These are phyloP conservation scores for Tulasnella sp. DNA, from an alignment of 768 basidiomycete species.

Conservation along the genomic window DNA sequence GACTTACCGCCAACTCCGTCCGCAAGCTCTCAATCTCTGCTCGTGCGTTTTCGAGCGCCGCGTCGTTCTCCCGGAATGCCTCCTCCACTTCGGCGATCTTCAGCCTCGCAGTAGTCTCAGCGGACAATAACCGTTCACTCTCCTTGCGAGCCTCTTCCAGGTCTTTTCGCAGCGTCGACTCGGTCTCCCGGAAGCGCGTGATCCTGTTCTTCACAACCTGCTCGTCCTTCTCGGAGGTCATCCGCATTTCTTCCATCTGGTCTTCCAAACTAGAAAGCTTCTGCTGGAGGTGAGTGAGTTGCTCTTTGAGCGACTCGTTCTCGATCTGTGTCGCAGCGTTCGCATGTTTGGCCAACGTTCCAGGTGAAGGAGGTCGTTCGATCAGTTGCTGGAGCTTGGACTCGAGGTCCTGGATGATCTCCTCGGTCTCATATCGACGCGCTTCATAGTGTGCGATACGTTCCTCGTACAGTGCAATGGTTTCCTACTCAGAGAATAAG, in stretches of 20 bases:
- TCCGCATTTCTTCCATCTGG: slow-evolving; percentile 62
- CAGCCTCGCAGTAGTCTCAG: slow-evolving; percentile 47
- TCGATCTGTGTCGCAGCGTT: slow-evolving; percentile 81
- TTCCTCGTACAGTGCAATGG: slow-evolving; percentile 90
- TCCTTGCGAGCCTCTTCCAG: slow-evolving; percentile 51
- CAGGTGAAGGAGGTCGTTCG: slow-evolving; percentile 27
- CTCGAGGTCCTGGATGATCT: slow-evolving; percentile 46
- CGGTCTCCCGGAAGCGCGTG: slow-evolving; percentile 57
- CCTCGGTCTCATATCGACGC: slow-evolving; percentile 67
- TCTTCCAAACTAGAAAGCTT: slow-evolving; percentile 71
- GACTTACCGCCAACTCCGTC: slow-evolving; percentile 62
- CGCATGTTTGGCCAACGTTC: slow-evolving; percentile 30
- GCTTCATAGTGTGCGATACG: slow-evolving; percentile 57
- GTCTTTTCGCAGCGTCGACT: slow-evolving; percentile 59
- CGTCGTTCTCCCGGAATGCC: slow-evolving; percentile 74
- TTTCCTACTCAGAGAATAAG: slow-evolving; percentile 47
- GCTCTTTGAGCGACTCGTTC: slow-evolving; percentile 82
- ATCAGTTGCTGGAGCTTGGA: slow-evolving; percentile 31
- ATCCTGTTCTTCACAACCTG: slow-evolving; percentile 46
- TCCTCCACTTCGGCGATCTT: slow-evolving; percentile 80
- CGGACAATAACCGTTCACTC: slow-evolving; percentile 47
- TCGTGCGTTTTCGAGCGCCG: slow-evolving; percentile 76
- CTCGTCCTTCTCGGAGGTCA: slow-evolving; percentile 65
- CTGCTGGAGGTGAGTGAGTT: slow-evolving; percentile 75
- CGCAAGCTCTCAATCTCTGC: slow-evolving; percentile 78